A percentile compares a stretch with the other conserved stretches of the same genome.
These are phyloP conservation scores for Choiromyces venosus DNA, from an alignment of 495 filamentous ascomycete genomes.

Conservation along the genomic window DNA sequence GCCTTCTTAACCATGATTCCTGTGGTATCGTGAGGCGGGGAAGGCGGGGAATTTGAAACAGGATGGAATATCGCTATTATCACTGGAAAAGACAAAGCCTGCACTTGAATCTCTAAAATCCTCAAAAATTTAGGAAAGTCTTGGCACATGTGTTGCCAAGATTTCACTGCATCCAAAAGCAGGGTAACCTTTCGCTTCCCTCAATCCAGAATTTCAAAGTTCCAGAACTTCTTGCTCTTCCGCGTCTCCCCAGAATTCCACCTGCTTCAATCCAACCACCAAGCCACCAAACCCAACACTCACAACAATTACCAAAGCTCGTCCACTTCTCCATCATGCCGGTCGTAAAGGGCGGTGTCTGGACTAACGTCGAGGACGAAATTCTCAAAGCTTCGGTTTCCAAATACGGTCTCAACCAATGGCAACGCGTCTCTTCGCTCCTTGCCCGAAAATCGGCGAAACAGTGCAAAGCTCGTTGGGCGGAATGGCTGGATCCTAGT, in stretches of 20 bases:
- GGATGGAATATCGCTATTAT: not conserved
- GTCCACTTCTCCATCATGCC: conserved; percentile 59
- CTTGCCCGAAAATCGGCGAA: conserved; percentile 97
- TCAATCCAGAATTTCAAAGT: not conserved
- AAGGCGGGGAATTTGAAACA: not conserved
- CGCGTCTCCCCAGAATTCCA: conserved; percentile 2
- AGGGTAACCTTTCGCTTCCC: conserved; percentile 1
- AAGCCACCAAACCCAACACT: conserved; percentile 53
- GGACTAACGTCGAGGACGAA: conserved; percentile 76
- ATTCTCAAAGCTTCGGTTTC: conserved; percentile 94
- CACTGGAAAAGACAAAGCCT: not conserved
- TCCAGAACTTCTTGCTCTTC: not conserved
- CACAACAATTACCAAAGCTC: conserved; percentile 50
- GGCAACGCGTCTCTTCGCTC: conserved; percentile 95
- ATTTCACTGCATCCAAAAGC: not conserved
- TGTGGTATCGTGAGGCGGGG: not conserved
- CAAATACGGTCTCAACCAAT: conserved; percentile 97
- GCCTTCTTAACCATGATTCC: conserved; percentile 54
- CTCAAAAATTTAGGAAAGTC: not conserved
- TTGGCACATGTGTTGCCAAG: not conserved
- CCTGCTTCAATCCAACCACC: conserved; percentile 48
- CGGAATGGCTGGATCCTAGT: conserved; percentile 94
- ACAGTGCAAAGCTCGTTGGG: conserved; percentile 97
- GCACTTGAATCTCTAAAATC: not conserved
- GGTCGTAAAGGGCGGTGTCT: conserved; percentile 97